These are phyloP conservation scores for Trichoderma brevicompactum DNA, from an alignment of 2,329 filamentous ascomycete genomes.

Conservation along the genomic window DNA sequence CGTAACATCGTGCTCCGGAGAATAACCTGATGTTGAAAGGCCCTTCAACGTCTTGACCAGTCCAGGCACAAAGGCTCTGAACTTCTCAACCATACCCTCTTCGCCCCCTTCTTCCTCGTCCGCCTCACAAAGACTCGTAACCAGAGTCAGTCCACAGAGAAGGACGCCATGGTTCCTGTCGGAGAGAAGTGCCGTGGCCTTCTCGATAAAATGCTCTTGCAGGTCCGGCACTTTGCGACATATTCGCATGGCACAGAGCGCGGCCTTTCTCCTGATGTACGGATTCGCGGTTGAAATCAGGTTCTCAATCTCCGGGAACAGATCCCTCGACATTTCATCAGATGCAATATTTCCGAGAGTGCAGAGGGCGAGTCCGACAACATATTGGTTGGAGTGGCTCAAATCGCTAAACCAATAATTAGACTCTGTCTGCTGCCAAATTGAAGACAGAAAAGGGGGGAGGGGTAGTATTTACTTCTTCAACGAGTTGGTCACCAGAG, in stretches of 20 bases:
- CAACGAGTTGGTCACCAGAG: slow-evolving; percentile 94
- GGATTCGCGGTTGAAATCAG: slow-evolving; percentile 92
- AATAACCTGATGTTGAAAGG: slow-evolving; percentile 92
- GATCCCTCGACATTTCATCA: slow-evolving; percentile 95
- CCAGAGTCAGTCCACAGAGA: slow-evolving; percentile 87
- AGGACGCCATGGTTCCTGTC: slow-evolving; percentile 96
- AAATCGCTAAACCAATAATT: slow-evolving; percentile 69
- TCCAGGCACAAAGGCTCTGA: slow-evolving; percentile 80
- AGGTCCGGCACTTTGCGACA: slow-evolving; percentile 97
- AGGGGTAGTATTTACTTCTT: slow-evolving; percentile 72
- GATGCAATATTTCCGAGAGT: slow-evolving; percentile 98
- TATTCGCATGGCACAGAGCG: slow-evolving; percentile 98
- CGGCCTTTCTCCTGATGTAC: slow-evolving; percentile 97
- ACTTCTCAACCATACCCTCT: slow-evolving; percentile 86
- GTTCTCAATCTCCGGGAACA: slow-evolving; percentile 94
- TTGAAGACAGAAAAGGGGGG: background rate
- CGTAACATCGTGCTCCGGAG: slow-evolving; percentile 96
- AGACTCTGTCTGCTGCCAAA: background rate
- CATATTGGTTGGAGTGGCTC: slow-evolving; percentile 96
- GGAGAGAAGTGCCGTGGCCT: slow-evolving; percentile 82
- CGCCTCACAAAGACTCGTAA: slow-evolving; percentile 90
- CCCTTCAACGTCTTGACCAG: slow-evolving; percentile 91
- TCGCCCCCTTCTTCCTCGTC: slow-evolving; percentile 93
- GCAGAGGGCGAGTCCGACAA: slow-evolving; percentile 93
- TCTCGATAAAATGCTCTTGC: slow-evolving; percentile 96